Base-by-base conservation (phyloP, 371 early-diverging fungal species). In the Synchytrium microbalum region DNA sequence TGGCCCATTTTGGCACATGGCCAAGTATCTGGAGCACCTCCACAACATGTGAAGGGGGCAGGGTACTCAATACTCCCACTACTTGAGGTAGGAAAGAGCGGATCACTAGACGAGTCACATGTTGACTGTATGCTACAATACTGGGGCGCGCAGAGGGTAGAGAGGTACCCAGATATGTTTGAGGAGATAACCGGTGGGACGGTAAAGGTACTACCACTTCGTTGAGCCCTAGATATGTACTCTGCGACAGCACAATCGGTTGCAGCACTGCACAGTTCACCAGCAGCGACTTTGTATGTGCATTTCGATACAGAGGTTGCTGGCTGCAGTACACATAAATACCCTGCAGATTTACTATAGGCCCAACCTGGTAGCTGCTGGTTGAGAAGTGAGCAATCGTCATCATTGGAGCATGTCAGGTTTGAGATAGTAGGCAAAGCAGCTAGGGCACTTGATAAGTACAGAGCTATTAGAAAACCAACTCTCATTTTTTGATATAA, bases 51-150 rank as follows among this genome's bases (percentile, higher is more conserved):
- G 0, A 24, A 0, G 65, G 66, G n/a, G 63, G 56, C 56, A 59
- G 16, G 54, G 32, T 38, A 61, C 67, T 57, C 62, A 63, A 27
- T 59, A n/a, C 25, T 76, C 78, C 2, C 78, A 5, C 8, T 24
- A 29, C 24, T 29, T 8, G 56, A 8, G 5, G 58, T 63, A 54
- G 28, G 52, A 61, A 67, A 66, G 32, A 72, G 67, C 14, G 75
- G 68, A 26, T 68, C 66, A 38, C 64, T 64, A 32, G 29, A 51
- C 56, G 64, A 56, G 58, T 74, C 79, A 67, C 86, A 85, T 0
- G 73, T 72, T 10, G 83, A 82, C 32, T 81, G 82, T 23, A 84
- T 67, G 8, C 84, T 85, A 69, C 86, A 85, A 55, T 71, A 74
- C 5, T 67, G 58, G 0, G 82, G 76, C 0, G 72, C 69, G 66